Evolutionary conservation across 345 rosid genomes (phyloP).

Genomic region (Eutrema japonicum): DNA sequence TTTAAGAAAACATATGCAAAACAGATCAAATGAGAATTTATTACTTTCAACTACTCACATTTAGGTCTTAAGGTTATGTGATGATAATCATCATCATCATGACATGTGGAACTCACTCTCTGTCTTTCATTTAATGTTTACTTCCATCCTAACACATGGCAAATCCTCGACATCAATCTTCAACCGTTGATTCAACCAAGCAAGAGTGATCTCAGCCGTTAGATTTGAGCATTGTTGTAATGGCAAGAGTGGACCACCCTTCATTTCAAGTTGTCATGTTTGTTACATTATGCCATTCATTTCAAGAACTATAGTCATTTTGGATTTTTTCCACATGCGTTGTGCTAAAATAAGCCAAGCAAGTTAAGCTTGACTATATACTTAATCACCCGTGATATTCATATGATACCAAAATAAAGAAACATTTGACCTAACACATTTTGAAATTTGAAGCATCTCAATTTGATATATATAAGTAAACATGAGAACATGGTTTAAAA

Average conservation of each 20-base stretch:
- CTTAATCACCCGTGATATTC: too few species aligned
- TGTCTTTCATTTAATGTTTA: conserved; percentile 36
- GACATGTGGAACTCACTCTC: conserved; percentile 32
- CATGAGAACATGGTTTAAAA: too few species aligned
- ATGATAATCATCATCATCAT: conserved; percentile 25
- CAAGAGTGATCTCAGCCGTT: conserved; percentile 3
- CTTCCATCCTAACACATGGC: conserved; percentile 38
- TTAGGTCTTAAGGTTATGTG: conserved; percentile 29
- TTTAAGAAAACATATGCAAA: conserved; percentile 27
- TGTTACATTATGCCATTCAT: conserved; percentile 15
- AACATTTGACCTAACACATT: too few species aligned
- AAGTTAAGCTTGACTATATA: background rate
- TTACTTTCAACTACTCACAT: conserved; percentile 38
- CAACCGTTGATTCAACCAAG: background rate
- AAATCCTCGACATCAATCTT: conserved; percentile 14
- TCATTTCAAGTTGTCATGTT: conserved; percentile 29
- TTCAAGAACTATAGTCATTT: conserved; percentile 9
- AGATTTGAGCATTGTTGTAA: conserved; percentile 1
- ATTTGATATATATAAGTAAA: too few species aligned
- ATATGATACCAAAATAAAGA: too few species aligned
- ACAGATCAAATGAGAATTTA: conserved; percentile 36
- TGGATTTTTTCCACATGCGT: conserved; percentile 1
- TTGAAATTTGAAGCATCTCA: too few species aligned
- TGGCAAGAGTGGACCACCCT: conserved; percentile 24
- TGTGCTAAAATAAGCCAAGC: conserved; percentile 25